Evolutionary conservation across 768 basidiomycete species (phyloP).

Genomic region (Terana coerulea): DNA sequence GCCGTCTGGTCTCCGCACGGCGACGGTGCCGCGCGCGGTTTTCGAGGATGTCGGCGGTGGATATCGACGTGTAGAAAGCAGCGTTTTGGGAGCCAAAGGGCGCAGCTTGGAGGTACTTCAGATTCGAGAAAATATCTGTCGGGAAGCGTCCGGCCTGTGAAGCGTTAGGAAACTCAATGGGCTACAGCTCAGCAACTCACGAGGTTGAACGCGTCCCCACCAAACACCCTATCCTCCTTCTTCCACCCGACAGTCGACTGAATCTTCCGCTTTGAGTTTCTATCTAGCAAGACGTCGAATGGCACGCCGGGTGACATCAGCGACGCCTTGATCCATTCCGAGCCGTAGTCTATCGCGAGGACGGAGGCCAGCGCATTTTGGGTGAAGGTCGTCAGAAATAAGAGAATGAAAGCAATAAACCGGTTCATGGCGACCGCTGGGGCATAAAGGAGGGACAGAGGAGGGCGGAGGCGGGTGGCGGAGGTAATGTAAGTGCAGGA

Average conservation of each 20-base stretch:
- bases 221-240: conserved; percentile 84
- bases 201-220: conserved; percentile 82
- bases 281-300: conserved; percentile 94
- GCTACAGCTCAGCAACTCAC: conserved; percentile 47
- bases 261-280: conserved; percentile 96
- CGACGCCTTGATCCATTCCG: conserved; percentile 96
- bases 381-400: conserved; percentile 19
- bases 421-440: conserved; percentile 19
- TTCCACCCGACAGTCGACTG: conserved; percentile 91
- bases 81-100: conserved; percentile 56
- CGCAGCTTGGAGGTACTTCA: conserved; percentile 80
- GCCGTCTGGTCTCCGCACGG: conserved; percentile 55
- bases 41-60: conserved; percentile 32
- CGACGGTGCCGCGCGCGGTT: conserved; percentile 57
- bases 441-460: no score
- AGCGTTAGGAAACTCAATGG: background rate
- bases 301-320: conserved; percentile 49
- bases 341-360: conserved; percentile 96
- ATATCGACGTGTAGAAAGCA: conserved; percentile 43
- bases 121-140: conserved; percentile 75
- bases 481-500: no score
- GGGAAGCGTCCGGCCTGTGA: conserved; percentile 89
- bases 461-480: no score
- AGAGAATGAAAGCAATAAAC: conserved; percentile 19
- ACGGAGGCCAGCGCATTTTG: conserved; percentile 54